Percentiles rank a stretch among this genome's conserved stretches.
Evolutionary conservation across 2,329 filamentous ascomycete species (phyloP).

Genomic region (Colletotrichum eleusines): DNA sequence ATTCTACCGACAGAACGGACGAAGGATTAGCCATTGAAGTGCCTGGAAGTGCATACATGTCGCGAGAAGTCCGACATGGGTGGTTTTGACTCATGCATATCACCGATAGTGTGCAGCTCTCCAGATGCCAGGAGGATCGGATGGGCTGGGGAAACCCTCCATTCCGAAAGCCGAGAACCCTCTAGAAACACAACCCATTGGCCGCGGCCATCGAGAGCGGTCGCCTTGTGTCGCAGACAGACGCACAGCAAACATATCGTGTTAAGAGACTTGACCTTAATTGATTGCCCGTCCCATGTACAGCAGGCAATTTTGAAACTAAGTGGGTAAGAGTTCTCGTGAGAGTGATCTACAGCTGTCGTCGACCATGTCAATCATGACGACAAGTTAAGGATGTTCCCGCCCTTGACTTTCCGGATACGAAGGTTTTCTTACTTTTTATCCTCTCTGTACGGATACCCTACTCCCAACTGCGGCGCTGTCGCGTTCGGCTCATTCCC

Average conservation of each 20-base stretch:
- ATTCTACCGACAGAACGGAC: no score
- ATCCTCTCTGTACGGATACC: not conserved
- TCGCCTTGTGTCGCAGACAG: not conserved
- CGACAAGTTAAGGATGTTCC: conserved; percentile 1
- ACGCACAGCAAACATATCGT: conserved; percentile 4
- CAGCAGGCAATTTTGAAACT: conserved; percentile 29
- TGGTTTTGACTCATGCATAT: conserved; percentile 27
- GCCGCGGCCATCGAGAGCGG: not conserved
- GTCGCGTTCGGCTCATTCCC: conserved; percentile 1
- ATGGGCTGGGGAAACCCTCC: not conserved
- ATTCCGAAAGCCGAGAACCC: not conserved
- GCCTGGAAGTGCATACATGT: not conserved
- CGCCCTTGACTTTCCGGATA: conserved; percentile 3
- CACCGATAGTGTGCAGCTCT: not conserved
- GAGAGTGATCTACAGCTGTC: conserved; percentile 2
- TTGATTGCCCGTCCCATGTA: conserved; percentile 21
- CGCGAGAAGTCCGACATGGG: conserved; percentile 24
- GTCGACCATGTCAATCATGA: not conserved
- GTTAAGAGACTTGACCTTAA: not conserved
- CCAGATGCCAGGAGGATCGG: conserved; percentile 3
- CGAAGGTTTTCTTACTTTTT: not conserved
- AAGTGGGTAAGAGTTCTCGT: conserved; percentile 21
- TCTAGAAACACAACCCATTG: not conserved
- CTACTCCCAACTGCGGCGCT: not conserved
- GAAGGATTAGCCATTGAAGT: conserved; percentile 17